phyloP scores from a whole-genome alignment of 805 yeast species.

The Hanseniaspora mollemarum region DNA sequence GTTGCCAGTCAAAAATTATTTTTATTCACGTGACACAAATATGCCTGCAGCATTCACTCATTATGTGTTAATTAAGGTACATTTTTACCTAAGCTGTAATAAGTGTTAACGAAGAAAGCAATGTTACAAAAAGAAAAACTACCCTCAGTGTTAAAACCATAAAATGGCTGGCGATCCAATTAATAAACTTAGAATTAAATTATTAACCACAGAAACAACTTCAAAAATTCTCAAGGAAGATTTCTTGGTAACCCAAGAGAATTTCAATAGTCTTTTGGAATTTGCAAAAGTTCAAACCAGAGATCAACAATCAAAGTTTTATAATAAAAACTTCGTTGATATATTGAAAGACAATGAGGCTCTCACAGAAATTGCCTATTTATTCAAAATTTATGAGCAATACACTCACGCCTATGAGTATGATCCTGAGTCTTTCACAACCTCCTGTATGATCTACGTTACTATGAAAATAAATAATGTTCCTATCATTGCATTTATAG shows the following conservation, averaged over 20 bases:
- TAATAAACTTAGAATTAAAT: slow-evolving; percentile 13
- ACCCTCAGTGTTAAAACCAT: neutral
- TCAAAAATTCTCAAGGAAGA: slow-evolving; percentile 14
- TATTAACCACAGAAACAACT: slow-evolving; percentile 9
- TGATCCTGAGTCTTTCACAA: slow-evolving; percentile 80
- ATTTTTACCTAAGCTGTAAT: too few relatives aligned
- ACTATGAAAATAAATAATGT: slow-evolving; percentile 66
- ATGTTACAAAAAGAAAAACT: neutral
- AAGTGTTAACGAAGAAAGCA: neutral
- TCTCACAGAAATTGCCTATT: slow-evolving; percentile 26
- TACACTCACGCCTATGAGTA: slow-evolving; percentile 69
- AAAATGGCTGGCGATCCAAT: slow-evolving; percentile 15
- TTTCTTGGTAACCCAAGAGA: neutral
- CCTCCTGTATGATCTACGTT: slow-evolving; percentile 75
- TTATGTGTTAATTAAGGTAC: too few relatives aligned
- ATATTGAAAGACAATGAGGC: slow-evolving; percentile 9
- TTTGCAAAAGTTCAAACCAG: slow-evolving; percentile 14
- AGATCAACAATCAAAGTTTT: slow-evolving; percentile 5
- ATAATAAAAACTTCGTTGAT: slow-evolving; percentile 5
- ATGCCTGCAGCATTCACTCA: too few relatives aligned
- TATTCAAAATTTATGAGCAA: slow-evolving; percentile 68
- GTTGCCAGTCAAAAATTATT: too few relatives aligned
- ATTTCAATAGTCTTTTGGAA: slow-evolving; percentile 12
- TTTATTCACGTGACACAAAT: too few relatives aligned
- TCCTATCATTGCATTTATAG: slow-evolving; percentile 84